A percentile compares a stretch with the other conserved stretches of the same genome.
Evolutionary conservation across 768 basidiomycete genomes (phyloP).

Genomic region (Favolaschia claudopus): DNA sequence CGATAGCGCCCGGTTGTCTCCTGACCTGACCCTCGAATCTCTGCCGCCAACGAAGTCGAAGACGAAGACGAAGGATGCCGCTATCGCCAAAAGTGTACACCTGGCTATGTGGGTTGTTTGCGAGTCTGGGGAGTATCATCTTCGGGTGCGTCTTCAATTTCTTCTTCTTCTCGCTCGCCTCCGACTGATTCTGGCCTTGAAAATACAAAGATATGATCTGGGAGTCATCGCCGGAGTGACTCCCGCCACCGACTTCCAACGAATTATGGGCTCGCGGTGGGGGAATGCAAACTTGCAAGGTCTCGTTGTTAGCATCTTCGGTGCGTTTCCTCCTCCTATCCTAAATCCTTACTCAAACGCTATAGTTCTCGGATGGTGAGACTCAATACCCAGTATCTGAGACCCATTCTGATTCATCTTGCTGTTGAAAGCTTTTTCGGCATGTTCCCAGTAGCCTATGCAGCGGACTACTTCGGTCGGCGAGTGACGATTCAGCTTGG

Average conservation of each 20-base stretch:
- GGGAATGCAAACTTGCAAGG: conserved; percentile 45
- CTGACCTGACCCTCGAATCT: too few relatives aligned
- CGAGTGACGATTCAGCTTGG: conserved; percentile 50
- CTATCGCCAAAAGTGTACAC: conserved; percentile 58
- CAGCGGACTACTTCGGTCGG: conserved; percentile 47
- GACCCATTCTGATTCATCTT: background rate
- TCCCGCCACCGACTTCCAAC: conserved; percentile 47
- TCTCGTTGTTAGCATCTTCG: conserved; percentile 51
- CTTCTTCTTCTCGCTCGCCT: background rate
- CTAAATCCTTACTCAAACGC: background rate
- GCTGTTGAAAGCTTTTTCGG: conserved; percentile 53
- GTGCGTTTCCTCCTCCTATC: conserved; percentile 28
- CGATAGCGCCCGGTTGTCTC: background rate
- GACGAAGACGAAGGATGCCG: conserved; percentile 32
- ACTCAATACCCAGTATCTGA: background rate
- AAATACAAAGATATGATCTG: conserved; percentile 55
- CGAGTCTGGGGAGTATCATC: conserved; percentile 53
- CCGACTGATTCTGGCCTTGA: background rate
- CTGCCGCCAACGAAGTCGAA: conserved; percentile 6
- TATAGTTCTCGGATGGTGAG: conserved; percentile 48
- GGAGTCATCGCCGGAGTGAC: conserved; percentile 59
- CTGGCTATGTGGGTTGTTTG: conserved; percentile 61
- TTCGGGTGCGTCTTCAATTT: conserved; percentile 39
- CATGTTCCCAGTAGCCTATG: conserved; percentile 51
- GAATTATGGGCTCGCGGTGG: conserved; percentile 45